Conservation (phyloP, 352 stramenopile species). For the Pythium biforme region DNA sequence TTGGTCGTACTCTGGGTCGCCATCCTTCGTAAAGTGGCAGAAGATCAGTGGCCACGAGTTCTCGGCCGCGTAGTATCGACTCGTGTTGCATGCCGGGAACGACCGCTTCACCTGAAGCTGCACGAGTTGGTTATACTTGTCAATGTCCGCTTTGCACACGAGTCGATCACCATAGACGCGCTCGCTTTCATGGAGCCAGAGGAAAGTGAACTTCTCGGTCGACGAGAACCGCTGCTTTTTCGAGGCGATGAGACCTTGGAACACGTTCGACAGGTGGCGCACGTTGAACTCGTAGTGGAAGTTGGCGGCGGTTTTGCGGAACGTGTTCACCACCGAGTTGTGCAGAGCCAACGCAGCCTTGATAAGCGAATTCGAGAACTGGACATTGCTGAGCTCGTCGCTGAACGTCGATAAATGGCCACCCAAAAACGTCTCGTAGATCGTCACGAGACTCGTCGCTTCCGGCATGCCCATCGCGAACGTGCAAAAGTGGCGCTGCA, state of each 20-base stretch:
- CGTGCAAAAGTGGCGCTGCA: conserved; percentile 95
- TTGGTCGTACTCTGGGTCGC: conserved; percentile 93
- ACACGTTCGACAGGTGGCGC: conserved; percentile 94
- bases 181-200: conserved; percentile 97
- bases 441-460: conserved; percentile 91
- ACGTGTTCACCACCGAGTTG: conserved; percentile 85
- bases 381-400: conserved; percentile 84
- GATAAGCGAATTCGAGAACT: conserved; percentile 90
- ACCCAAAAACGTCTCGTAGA: conserved; percentile 96
- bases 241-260: conserved; percentile 94
- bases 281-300: conserved; percentile 99
- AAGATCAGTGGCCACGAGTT: conserved; percentile 96
- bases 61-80: conserved; percentile 92
- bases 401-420: conserved; percentile 91
- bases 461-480: conserved; percentile 96
- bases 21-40: conserved; percentile 95
- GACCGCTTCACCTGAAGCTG: conserved; percentile 93
- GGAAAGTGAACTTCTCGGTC: conserved; percentile 92
- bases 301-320: conserved; percentile 95
- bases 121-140: conserved; percentile 94
- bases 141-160: conserved; percentile 90
- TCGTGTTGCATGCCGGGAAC: conserved; percentile 91
- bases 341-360: conserved; percentile 94
- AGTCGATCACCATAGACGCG: conserved; percentile 95
- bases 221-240: conserved; percentile 91